Evolutionary conservation across 2,329 filamentous ascomycete genomes (phyloP).

Genomic region (Penicillium sp.): DNA sequence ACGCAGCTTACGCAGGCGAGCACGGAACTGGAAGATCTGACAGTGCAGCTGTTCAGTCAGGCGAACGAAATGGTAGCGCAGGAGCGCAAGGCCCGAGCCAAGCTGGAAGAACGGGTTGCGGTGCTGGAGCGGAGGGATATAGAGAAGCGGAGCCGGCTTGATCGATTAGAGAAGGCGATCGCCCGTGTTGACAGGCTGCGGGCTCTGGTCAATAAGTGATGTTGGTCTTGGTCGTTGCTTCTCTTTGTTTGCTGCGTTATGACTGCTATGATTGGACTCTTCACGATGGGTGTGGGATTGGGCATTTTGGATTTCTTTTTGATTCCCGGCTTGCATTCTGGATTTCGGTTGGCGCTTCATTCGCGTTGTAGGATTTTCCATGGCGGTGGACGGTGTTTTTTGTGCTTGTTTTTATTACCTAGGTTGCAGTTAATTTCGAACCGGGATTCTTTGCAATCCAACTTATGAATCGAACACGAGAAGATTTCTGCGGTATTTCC

Average conservation of each 20-base stretch:
- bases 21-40: constrained; percentile 59
- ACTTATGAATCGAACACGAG: not conserved
- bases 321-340: constrained; percentile 13
- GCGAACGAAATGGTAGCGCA: constrained; percentile 64
- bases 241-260: constrained; percentile 12
- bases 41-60: constrained; percentile 57
- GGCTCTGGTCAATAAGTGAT: constrained; percentile 45
- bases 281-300: constrained; percentile 11
- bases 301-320: constrained; percentile 6
- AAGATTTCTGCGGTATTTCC: not conserved
- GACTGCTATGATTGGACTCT: constrained; percentile 4
- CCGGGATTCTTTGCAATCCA: not conserved
- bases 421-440: not conserved
- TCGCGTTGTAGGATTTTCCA: not conserved
- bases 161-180: constrained; percentile 54
- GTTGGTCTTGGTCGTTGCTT: not conserved
- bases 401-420: not conserved
- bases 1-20: constrained; percentile 51
- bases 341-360: constrained; percentile 10
- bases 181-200: constrained; percentile 56
- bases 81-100: constrained; percentile 56
- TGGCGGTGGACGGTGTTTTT: not conserved
- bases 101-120: constrained; percentile 46
- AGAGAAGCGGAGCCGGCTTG: constrained; percentile 51
- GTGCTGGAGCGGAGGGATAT: constrained; percentile 45